Evolutionary conservation across 2,329 filamentous ascomycete species (phyloP), one percentile per base, ranked within the genome.

Genomic region (Magnaporthiopsis poae): DNA sequence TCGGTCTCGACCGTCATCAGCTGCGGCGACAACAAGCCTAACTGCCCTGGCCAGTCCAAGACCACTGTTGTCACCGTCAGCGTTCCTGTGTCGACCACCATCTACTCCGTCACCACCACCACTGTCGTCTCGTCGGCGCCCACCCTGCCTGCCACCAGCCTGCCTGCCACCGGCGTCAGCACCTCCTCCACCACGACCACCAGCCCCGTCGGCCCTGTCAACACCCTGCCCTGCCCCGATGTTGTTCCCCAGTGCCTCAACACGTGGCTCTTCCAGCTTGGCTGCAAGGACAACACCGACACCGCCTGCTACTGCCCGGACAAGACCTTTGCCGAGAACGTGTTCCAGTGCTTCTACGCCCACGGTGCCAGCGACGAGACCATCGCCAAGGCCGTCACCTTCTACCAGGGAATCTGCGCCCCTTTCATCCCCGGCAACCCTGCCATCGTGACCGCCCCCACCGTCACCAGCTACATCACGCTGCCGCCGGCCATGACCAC

Each of bases 401-500:
- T 91, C 86, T 89, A 97, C 82, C 89, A 93, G 78, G 93, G 93
- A 76, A 91, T 98, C 79, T 98, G 94, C 81, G 92, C 90, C 67
- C 80, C 84, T 65, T 88, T 89, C 78, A 84, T 91, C 52, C 81
- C 84, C 21, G 72, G 84, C 75, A 96, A 97, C 85, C 92, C 93
- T n/a, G 90, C 84, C 70, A 90, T 98, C 73, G 86, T 91, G 74
- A 96, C 90, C 64, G 87, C 85, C 69, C 87, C 91, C 71, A 81
- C 82, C 59, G 80, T 86, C 75, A 86, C 86, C 72, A 83, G 82
- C 66, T 84, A 88, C 77, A 81, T 86, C 73, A 84, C 84, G 39
- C 80, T 81, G 68, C 80, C 81, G 18, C 76, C 81, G 62, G 75
- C 76, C 21, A 70, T 31, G 31, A 31, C 76, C 18, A 76, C 76